phyloP scores from a whole-genome alignment of 2,329 filamentous ascomycete genomes.

The Epichloe sp. region DNA sequence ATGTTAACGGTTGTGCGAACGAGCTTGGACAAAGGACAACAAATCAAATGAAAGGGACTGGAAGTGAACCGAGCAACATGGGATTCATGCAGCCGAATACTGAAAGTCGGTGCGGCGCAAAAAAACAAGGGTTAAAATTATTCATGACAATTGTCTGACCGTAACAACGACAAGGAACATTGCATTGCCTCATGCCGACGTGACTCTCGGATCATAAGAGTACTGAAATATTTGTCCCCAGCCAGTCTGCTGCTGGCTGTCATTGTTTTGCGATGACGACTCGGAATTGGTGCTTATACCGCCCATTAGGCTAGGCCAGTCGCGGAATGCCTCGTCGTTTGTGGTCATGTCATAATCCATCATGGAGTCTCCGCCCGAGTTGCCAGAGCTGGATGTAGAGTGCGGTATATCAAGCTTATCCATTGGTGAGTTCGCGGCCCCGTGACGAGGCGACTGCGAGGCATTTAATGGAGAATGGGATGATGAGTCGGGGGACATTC shows the following conservation, averaged over 20 bases:
- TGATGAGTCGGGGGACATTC: constrained; percentile 20
- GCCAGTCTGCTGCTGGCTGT: background rate
- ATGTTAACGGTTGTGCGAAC: background rate
- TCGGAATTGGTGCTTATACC: constrained; percentile 20
- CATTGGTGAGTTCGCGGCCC: constrained; percentile 15
- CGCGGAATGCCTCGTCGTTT: constrained; percentile 24
- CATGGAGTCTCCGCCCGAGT: constrained; percentile 16
- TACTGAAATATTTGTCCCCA: constrained; percentile 4
- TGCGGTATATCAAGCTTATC: constrained; percentile 23
- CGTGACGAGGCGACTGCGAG: constrained; percentile 17
- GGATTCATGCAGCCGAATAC: background rate
- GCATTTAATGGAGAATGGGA: constrained; percentile 20
- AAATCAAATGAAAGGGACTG: background rate
- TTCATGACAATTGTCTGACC: background rate
- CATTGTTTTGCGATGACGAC: constrained; percentile 13
- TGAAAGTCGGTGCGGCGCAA: background rate
- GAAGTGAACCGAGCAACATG: background rate
- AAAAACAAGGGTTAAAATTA: background rate
- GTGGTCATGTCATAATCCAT: constrained; percentile 27
- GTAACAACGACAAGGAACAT: background rate
- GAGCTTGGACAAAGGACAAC: background rate
- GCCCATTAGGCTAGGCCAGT: constrained; percentile 27
- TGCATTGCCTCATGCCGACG: background rate
- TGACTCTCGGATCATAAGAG: constrained; percentile 3
- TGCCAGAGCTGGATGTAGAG: constrained; percentile 13